Conservation (phyloP, 768 basidiomycete genomes). For the Amanita exitialis region DNA sequence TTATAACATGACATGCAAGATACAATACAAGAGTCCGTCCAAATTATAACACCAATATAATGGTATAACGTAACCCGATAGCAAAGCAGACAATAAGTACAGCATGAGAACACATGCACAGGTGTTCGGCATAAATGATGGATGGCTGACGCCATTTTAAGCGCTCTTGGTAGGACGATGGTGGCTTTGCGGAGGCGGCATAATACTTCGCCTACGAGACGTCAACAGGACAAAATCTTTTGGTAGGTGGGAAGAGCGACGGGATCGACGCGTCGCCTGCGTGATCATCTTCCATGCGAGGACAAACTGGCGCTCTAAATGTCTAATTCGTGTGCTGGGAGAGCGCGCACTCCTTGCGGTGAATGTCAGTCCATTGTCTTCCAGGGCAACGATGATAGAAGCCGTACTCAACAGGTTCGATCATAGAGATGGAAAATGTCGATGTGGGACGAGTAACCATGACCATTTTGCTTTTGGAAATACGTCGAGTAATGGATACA, state of each 20-base stretch:
- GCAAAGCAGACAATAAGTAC: not conserved
- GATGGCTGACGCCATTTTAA: not conserved
- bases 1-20: not conserved
- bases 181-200: slow-evolving; percentile 11
- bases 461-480: slow-evolving; percentile 2
- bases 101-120: not conserved
- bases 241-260: slow-evolving; percentile 43
- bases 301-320: slow-evolving; percentile 47
- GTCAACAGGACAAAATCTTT: slow-evolving; percentile 57
- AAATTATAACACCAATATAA: not conserved
- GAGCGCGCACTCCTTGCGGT: not conserved
- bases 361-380: not conserved
- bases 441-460: slow-evolving; percentile 7
- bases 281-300: slow-evolving; percentile 56
- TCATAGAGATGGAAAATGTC: slow-evolving; percentile 21
- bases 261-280: slow-evolving; percentile 36
- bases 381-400: not conserved
- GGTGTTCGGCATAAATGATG: not conserved
- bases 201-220: slow-evolving; percentile 40
- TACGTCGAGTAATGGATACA: not conserved
- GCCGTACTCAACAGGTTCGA: slow-evolving; percentile 11
- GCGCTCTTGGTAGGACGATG: not conserved
- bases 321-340: slow-evolving; percentile 27
- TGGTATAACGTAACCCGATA: not conserved
- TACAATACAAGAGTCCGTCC: not conserved